Base-by-base conservation (phyloP, 768 basidiomycete genomes). In the Rhizopogon vesiculosus region DNA sequence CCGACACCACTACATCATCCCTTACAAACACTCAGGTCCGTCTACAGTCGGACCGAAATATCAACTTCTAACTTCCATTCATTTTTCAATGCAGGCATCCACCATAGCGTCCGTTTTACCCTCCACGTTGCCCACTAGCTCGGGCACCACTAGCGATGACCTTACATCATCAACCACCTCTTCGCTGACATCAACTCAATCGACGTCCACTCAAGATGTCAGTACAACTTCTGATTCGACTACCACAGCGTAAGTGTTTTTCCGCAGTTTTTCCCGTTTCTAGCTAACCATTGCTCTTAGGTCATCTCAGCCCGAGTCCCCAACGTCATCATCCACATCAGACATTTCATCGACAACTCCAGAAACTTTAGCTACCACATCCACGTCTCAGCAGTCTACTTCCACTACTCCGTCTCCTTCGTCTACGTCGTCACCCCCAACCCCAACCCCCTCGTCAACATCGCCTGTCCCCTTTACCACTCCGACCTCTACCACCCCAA, bases 241-340 rank as follows among this genome's bases (percentile, higher is more conserved):
- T 12, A 12, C 15, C 10, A 58, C 64, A 46, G 68, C 64, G 65
- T 62, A 44, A 29, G 49, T 9, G 28, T 10, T 29, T 50, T 57
- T 19, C 10, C 5, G 7, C 12, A 2, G 1, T n/a, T 2, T 10
- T 29, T 7, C n/a, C 6, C 31, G 10, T 33, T 33, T 33, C 10
- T 8, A 9, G 2, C 10, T 7, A 33, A 10, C 31, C 10, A 33
- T 33, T 8, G 1, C 8, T 25, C 25, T 33, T 35, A 48, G 46
- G 13, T 48, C 46, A 19, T 35, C 46, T 19, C 46, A 35, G 8
- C 33, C 33, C 9, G 19, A 22, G 2, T 33, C 31, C 31, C 16
- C 19, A 22, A 48, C 45, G 3, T 3, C 12, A 22, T 19, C 46
- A 4, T 5, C 33, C 4, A 25, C 25, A 7, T 35, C 33, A 7